These are phyloP conservation scores for Boletus tylopilopsis DNA, from an alignment of 768 basidiomycete genomes.

Conservation along the genomic window DNA sequence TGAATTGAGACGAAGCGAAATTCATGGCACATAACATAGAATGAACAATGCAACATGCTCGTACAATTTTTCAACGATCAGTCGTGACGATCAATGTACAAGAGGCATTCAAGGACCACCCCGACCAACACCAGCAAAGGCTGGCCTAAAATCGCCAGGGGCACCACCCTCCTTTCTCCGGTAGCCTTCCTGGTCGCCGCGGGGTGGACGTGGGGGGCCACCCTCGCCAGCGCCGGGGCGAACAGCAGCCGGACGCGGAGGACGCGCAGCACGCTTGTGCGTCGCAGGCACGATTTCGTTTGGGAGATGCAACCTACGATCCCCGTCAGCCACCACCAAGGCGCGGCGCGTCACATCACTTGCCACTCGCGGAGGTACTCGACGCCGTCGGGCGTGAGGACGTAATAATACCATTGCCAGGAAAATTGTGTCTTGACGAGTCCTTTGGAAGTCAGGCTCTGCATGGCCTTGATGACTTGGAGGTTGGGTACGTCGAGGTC, in stretches of 20 bases:
- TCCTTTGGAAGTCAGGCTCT: slow-evolving; percentile 69
- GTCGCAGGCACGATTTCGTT: slow-evolving; percentile 95
- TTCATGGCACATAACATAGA: slow-evolving; percentile 13
- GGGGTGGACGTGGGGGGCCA: slow-evolving; percentile 82
- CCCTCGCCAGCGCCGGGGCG: slow-evolving; percentile 71
- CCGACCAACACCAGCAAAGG: slow-evolving; percentile 85
- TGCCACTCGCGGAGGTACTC: slow-evolving; percentile 96
- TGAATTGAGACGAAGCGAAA: not conserved
- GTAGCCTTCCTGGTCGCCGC: slow-evolving; percentile 89
- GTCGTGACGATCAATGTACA: not conserved
- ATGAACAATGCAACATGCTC: slow-evolving; percentile 28
- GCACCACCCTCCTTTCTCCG: slow-evolving; percentile 83
- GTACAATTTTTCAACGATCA: slow-evolving; percentile 22
- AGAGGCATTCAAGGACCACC: slow-evolving; percentile 70
- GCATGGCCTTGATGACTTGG: slow-evolving; percentile 67
- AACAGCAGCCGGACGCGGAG: slow-evolving; percentile 74
- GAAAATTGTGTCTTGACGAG: slow-evolving; percentile 99
- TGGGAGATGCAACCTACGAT: slow-evolving; percentile 85
- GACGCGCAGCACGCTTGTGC: slow-evolving; percentile 93
- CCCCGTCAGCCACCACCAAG: no score
- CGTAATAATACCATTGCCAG: slow-evolving; percentile 99
- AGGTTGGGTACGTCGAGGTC: slow-evolving; percentile 74
- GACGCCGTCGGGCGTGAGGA: slow-evolving; percentile 94
- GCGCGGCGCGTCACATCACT: no score
- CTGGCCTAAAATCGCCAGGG: slow-evolving; percentile 84